These are phyloP conservation scores for Ajuga reptans DNA, from an alignment of 305 asterid species.

Conservation along the genomic window DNA sequence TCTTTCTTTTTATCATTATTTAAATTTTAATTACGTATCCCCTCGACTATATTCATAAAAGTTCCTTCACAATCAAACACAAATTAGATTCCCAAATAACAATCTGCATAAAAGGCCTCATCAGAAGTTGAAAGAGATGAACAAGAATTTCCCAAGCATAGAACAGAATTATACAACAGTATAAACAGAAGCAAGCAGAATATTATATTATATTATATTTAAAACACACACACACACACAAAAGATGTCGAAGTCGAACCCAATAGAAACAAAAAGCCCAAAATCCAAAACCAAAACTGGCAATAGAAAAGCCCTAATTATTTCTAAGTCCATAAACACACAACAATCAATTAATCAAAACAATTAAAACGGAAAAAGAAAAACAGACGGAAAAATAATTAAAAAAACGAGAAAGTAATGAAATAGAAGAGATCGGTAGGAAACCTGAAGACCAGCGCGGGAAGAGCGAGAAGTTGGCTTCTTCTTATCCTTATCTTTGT, in stretches of 20 bases:
- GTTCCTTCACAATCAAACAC: neutral
- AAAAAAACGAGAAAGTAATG: neutral
- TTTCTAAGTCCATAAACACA: neutral
- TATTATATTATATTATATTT: too few relatives aligned
- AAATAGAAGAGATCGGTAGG: constrained; percentile 11
- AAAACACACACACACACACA: too few relatives aligned
- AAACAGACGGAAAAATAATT: too few relatives aligned
- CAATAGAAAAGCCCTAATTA: neutral
- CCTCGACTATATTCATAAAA: neutral
- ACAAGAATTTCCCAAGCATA: neutral
- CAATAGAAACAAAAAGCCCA: neutral
- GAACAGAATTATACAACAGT: too few relatives aligned
- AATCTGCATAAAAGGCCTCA: neutral
- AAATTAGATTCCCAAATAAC: neutral
- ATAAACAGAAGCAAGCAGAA: neutral
- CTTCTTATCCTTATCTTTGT: constrained; percentile 70
- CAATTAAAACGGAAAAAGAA: neutral
- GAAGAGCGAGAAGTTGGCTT: constrained; percentile 74
- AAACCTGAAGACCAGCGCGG: constrained; percentile 81
- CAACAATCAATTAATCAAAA: neutral
- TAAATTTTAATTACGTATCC: neutral
- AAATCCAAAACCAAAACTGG: neutral
- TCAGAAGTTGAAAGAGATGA: neutral
- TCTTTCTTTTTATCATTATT: neutral
- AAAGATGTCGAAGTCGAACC: too few relatives aligned